These are phyloP conservation scores for Curvularia eragrostidis DNA, from an alignment of 2,329 filamentous ascomycete species.

Conservation along the genomic window DNA sequence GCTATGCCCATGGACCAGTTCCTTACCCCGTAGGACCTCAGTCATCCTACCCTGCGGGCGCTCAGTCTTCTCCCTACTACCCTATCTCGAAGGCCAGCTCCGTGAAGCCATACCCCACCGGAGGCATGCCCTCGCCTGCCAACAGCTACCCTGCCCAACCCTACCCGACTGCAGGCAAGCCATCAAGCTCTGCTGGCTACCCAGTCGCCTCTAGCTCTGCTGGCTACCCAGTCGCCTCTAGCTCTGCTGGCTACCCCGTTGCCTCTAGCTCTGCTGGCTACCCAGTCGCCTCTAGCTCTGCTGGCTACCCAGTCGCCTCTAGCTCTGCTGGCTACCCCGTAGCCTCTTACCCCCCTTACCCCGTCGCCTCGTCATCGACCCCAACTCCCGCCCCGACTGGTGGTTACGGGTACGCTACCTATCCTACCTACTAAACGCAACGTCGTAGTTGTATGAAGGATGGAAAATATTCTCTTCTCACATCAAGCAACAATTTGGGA, in stretches of 20 bases:
- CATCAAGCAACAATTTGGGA: conserved; percentile 11
- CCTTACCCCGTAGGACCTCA: conserved; percentile 12
- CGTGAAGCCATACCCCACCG: conserved; percentile 7
- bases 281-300: conserved; percentile 10
- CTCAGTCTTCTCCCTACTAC: conserved; percentile 21
- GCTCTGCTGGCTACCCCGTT: neutral
- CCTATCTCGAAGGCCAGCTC: conserved; percentile 4
- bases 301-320: neutral
- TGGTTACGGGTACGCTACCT: neutral
- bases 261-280: conserved; percentile 4
- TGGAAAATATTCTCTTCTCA: conserved; percentile 8
- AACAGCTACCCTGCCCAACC: neutral
- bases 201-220: neutral
- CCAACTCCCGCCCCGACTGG: conserved; percentile 17
- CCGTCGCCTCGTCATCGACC: conserved; percentile 10
- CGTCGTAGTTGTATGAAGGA: neutral
- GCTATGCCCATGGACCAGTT: conserved; percentile 14
- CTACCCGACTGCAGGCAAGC: neutral
- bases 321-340: neutral
- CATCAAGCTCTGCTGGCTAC: no score
- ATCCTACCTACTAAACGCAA: conserved; percentile 17
- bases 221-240: neutral
- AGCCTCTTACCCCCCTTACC: conserved; percentile 1
- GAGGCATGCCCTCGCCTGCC: neutral
- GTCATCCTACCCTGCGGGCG: conserved; percentile 18